Percentiles rank a stretch among this genome's conserved stretches.
Conservation (phyloP, 495 filamentous ascomycete genomes). For the Cudoniella acicularis region DNA sequence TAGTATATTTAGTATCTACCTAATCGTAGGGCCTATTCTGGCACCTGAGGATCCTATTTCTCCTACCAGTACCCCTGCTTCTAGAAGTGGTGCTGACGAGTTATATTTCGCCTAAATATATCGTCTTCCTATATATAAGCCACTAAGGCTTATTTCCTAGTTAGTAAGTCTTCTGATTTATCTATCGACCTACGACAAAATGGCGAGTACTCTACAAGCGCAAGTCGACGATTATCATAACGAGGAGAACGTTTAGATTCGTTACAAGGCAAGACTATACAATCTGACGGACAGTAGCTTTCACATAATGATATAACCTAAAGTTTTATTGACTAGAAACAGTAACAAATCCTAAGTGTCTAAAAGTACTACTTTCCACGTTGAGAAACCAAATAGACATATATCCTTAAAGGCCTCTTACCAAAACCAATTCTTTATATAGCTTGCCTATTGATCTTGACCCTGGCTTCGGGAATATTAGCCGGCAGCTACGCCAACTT, state of each 20-base stretch:
- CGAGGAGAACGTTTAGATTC: constrained; percentile 2
- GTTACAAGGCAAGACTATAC: background rate
- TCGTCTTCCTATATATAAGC: background rate
- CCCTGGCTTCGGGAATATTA: background rate
- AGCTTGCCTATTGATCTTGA: background rate
- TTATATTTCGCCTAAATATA: background rate
- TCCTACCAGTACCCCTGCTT: background rate
- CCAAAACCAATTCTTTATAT: background rate
- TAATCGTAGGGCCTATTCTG: background rate
- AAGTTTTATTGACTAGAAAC: background rate
- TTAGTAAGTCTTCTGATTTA: background rate
- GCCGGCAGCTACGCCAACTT: background rate
- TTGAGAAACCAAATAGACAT: background rate
- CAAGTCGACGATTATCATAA: constrained; percentile 2
- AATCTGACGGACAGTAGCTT: background rate
- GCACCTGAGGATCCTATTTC: background rate
- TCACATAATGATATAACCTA: background rate
- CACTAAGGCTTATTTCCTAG: background rate
- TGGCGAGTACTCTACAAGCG: constrained; percentile 1
- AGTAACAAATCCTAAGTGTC: no score
- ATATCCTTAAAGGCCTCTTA: background rate
- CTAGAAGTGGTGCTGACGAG: background rate
- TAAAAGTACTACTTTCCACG: no score
- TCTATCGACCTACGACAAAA: background rate
- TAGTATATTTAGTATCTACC: background rate